phyloP scores from a whole-genome alignment of 1,284 basidiomycete species.

The Ceratobasidium theobromae region DNA sequence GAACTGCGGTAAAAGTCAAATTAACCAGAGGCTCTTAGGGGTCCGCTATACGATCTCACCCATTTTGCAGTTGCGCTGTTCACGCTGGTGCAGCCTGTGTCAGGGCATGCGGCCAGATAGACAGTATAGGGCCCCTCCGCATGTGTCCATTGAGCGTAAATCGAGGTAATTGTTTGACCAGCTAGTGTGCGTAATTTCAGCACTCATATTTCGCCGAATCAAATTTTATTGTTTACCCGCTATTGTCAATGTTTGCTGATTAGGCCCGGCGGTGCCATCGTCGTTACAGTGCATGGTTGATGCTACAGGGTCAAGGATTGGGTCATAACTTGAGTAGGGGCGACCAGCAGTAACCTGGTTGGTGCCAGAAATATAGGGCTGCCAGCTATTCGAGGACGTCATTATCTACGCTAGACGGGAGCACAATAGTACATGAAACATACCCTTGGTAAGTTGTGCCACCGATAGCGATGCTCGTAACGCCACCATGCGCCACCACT shows the following conservation, averaged over 20 bases:
- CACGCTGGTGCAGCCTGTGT: slow-evolving; percentile 37
- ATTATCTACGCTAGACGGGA: neutral
- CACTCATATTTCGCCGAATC: neutral
- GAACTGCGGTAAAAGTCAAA: neutral
- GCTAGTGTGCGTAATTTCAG: neutral
- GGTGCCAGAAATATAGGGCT: slow-evolving; percentile 1
- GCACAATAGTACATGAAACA: neutral
- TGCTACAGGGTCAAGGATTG: slow-evolving; percentile 32
- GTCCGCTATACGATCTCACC: neutral
- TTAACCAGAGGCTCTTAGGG: neutral
- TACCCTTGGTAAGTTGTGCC: slow-evolving; percentile 22
- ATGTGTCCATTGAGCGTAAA: slow-evolving; percentile 35
- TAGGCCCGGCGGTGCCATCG: slow-evolving; percentile 11
- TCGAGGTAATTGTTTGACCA: slow-evolving; percentile 31
- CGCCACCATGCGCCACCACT: slow-evolving; percentile 21
- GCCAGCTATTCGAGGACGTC: slow-evolving; percentile 13
- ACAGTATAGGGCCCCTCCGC: slow-evolving; percentile 34
- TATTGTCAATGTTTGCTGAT: slow-evolving; percentile 1
- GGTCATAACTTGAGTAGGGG: slow-evolving; percentile 33
- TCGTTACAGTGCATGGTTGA: slow-evolving; percentile 33
- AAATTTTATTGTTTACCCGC: neutral
- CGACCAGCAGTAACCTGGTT: slow-evolving; percentile 33
- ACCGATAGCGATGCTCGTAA: slow-evolving; percentile 3
- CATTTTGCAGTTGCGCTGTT: slow-evolving; percentile 34
- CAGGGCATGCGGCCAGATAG: slow-evolving; percentile 33